Base-by-base conservation (phyloP, 1,139 yeast genomes). In the Candida labiduridarum region DNA sequence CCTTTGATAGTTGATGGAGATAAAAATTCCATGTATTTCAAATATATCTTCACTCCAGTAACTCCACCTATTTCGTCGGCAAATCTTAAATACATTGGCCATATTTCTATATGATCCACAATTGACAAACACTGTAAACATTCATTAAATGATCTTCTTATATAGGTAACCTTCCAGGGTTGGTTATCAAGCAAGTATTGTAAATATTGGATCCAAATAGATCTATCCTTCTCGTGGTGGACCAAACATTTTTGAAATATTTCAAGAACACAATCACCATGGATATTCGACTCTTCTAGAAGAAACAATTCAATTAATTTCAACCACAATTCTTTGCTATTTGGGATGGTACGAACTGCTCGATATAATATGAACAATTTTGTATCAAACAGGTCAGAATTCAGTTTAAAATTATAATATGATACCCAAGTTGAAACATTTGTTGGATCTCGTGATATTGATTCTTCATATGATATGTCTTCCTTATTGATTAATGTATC, bases 161-260 rank as follows among this genome's bases (percentile, higher is more conserved):
- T 77, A 41, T 64, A 55, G 0, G 79, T 66, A 1, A 84, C 65
- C 52, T 78, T 74, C 34, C 67, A 56, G 9, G 59, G 47, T 39
- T 59, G 65, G 16, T 53, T 75, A 65, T 43, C 59, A 18, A 72
- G 52, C 18, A 85, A 62, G 57, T 80, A 83, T 16, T 64, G 60
- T 45, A 88, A 64, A 60, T 82, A 87, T 51, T 72, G 72, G 2
- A 66, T 53, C 92, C 95, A 87, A 5, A 87, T 57, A 15, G 74
- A 64, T 1, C 82, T 80, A 69, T 77, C 76, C 54, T 74, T 71
- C 52, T 64, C 61, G 50, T 82, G 42, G 31, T 34, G 33, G 14
- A 41, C 41, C 18, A 52, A 36, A 15, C 85, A 76, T 27, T 74
- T 61, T 40, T 78, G 79, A 61, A 83, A 87, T 18, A 79, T 67